These are phyloP conservation scores for Pseudonitzschia delicatissima DNA, from an alignment of 108 stramenopile genomes.

Conservation along the genomic window DNA sequence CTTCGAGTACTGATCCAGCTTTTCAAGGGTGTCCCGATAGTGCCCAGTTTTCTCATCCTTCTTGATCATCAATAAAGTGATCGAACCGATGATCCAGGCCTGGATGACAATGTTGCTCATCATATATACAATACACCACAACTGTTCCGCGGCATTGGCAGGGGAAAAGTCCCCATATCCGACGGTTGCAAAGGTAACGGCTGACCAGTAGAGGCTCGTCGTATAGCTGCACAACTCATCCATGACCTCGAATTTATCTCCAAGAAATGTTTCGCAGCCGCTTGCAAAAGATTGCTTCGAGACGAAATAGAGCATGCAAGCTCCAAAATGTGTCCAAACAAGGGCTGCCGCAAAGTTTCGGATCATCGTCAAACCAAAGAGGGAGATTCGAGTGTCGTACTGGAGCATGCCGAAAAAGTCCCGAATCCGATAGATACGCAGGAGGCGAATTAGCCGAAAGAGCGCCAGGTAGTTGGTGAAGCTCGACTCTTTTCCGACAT, in stretches of 20 bases:
- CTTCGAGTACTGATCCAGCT: conserved; percentile 35
- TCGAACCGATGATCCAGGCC: conserved; percentile 61
- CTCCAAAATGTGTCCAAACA: conserved; percentile 46
- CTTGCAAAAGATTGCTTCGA: conserved; percentile 40
- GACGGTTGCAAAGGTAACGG: conserved; percentile 52
- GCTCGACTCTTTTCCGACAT: conserved; percentile 11
- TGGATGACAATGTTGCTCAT: conserved; percentile 39
- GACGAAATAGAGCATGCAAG: conserved; percentile 63
- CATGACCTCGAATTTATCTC: not conserved
- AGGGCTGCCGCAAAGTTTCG: conserved; percentile 50
- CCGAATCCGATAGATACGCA: conserved; percentile 50
- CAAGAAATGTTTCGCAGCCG: conserved; percentile 44
- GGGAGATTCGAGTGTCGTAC: conserved; percentile 45
- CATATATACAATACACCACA: conserved; percentile 50
- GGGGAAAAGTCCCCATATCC: conserved; percentile 63
- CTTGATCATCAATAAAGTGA: conserved; percentile 59
- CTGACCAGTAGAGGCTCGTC: conserved; percentile 45
- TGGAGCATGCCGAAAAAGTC: conserved; percentile 42
- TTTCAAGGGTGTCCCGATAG: conserved; percentile 42
- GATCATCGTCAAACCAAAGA: conserved; percentile 45
- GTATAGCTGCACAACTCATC: conserved; percentile 23
- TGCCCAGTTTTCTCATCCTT: conserved; percentile 52
- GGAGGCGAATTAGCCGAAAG: conserved; percentile 40
- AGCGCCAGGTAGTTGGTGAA: conserved; percentile 28
- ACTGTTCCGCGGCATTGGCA: conserved; percentile 43